Evolutionary conservation across 768 basidiomycete species (phyloP).

Genomic region (Lactifluus rugatus): DNA sequence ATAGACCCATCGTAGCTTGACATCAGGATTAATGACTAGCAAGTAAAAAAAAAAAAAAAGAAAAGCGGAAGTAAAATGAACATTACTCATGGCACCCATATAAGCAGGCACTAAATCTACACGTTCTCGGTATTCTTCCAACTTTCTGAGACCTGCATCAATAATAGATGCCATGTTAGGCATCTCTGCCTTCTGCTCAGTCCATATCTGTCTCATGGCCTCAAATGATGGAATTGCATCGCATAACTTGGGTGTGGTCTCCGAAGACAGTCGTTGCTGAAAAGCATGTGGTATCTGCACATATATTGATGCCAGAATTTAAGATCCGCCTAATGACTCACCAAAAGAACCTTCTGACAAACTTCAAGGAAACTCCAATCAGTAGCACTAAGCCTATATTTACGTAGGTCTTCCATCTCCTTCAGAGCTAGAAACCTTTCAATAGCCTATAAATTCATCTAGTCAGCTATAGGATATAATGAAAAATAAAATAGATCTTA

Average conservation of each 20-base stretch:
- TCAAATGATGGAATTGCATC: not conserved
- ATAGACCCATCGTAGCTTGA: too few species aligned
- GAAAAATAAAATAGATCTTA: too few species aligned
- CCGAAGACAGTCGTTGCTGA: not conserved
- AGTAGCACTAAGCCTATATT: not conserved
- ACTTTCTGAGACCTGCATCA: not conserved
- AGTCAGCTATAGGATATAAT: too few species aligned
- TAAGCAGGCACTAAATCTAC: not conserved
- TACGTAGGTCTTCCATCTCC: not conserved
- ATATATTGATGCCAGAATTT: not conserved
- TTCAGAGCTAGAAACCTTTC: not conserved
- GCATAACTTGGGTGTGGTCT: not conserved
- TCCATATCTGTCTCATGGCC: not conserved
- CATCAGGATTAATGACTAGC: not conserved
- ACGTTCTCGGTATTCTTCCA: not conserved
- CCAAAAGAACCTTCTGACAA: not conserved
- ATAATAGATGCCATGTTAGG: not conserved
- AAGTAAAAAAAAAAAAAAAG: too few species aligned
- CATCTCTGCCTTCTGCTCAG: not conserved
- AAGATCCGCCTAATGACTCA: too few species aligned
- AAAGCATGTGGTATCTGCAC: slow-evolving; percentile 3
- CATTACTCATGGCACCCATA: not conserved
- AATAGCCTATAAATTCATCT: not conserved
- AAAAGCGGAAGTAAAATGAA: not conserved
- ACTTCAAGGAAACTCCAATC: not conserved